A percentile compares a stretch with the other conserved stretches of the same genome.
Evolutionary conservation across 176 grass and related monocot genomes (phyloP).

Genomic region (Coix lacrymajobi): DNA sequence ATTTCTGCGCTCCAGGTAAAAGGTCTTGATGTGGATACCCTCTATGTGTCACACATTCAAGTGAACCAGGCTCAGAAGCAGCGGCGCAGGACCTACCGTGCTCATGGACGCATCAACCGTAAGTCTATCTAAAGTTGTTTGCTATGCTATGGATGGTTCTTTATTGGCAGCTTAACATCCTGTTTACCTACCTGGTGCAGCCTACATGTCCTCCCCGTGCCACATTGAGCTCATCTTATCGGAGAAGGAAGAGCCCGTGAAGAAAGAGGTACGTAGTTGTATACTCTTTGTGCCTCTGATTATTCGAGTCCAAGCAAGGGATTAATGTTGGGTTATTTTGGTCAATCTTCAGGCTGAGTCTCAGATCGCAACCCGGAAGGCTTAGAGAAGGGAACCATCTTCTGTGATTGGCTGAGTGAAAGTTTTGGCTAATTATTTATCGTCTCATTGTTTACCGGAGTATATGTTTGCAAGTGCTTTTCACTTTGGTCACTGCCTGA

Average conservation of each 20-base stretch:
- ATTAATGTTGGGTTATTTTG: neutral
- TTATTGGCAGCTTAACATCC: neutral
- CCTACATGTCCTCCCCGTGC: conserved; percentile 83
- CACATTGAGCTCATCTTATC: conserved; percentile 40
- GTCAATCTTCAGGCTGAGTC: conserved; percentile 44
- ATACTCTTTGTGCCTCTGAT: neutral
- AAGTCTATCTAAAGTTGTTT: neutral
- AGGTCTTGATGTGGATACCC: conserved; percentile 73
- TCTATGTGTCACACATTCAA: conserved; percentile 71
- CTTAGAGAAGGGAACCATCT: conserved; percentile 27
- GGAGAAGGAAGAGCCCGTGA: neutral
- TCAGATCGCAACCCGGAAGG: conserved; percentile 71
- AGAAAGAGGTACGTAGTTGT: neutral
- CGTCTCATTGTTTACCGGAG: neutral
- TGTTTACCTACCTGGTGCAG: conserved; percentile 28
- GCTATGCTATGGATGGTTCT: neutral
- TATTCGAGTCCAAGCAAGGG: neutral
- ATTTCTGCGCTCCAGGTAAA: conserved; percentile 34
- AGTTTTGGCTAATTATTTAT: conserved; percentile 28
- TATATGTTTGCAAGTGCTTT: conserved; percentile 27
- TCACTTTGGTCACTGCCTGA: neutral
- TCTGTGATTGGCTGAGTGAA: neutral
- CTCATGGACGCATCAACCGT: neutral
- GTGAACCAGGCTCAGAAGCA: conserved; percentile 68
- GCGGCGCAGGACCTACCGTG: neutral